phyloP scores from a whole-genome alignment of 305 asterid species.

The Ruellia speciosa region DNA sequence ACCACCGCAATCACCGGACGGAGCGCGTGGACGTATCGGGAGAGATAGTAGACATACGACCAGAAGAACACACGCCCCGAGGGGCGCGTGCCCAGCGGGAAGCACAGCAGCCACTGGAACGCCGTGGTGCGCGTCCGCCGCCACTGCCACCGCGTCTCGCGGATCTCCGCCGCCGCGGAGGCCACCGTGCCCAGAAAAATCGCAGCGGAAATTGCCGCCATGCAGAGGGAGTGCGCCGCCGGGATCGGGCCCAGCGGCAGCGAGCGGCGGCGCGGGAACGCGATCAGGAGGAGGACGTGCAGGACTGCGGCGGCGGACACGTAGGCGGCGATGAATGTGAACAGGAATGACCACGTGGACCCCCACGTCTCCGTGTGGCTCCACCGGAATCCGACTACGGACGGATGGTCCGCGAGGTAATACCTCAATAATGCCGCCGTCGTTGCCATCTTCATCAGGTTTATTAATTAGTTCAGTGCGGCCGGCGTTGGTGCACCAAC shows the following conservation, averaged over 20 bases:
- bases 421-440: constrained; percentile 28
- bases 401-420: constrained; percentile 74
- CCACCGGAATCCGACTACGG: constrained; percentile 79
- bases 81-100: constrained; percentile 88
- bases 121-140: constrained; percentile 60
- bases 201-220: constrained; percentile 61
- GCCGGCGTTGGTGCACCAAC: not conserved
- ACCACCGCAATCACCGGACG: constrained; percentile 47
- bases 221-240: constrained; percentile 67
- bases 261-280: constrained; percentile 44
- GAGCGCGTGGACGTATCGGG: constrained; percentile 66
- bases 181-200: constrained; percentile 59
- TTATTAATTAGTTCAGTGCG: not conserved
- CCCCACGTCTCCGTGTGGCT: constrained; percentile 68
- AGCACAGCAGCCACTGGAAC: constrained; percentile 80
- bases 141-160: constrained; percentile 90
- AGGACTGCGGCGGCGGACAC: constrained; percentile 35
- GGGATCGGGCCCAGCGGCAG: constrained; percentile 73
- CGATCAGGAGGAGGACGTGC: constrained; percentile 35
- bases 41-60: constrained; percentile 76
- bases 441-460: not conserved
- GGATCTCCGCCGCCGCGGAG: constrained; percentile 82
- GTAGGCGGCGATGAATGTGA: constrained; percentile 59
- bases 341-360: constrained; percentile 81
- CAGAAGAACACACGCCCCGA: constrained; percentile 91